Evolutionary conservation across 2,329 filamentous ascomycete species (phyloP).

Genomic region (Ilyonectria mors-panacis): DNA sequence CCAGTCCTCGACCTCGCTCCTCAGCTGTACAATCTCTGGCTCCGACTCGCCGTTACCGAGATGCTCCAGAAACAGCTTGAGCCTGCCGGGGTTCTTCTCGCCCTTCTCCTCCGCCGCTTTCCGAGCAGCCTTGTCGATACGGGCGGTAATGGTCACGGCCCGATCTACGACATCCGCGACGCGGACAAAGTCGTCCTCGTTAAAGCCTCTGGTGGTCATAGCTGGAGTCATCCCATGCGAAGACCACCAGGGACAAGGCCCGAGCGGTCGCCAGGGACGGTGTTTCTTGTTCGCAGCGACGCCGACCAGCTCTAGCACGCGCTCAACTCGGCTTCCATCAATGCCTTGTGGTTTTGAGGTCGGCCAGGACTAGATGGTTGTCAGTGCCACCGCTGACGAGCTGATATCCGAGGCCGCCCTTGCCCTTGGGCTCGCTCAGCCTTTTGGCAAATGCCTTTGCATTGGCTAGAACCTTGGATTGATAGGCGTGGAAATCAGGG

Average conservation of each 20-base stretch:
- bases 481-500: slow-evolving; percentile 92
- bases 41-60: slow-evolving; percentile 78
- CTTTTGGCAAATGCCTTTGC: slow-evolving; percentile 86
- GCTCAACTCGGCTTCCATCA: slow-evolving; percentile 91
- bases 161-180: slow-evolving; percentile 90
- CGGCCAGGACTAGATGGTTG: slow-evolving; percentile 94
- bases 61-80: slow-evolving; percentile 78
- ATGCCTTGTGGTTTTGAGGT: slow-evolving; percentile 92
- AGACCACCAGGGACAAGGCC: slow-evolving; percentile 94
- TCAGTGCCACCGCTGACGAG: slow-evolving; percentile 96
- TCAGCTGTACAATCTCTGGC: slow-evolving; percentile 79
- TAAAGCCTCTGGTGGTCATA: slow-evolving; percentile 97
- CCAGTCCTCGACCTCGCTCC: slow-evolving; percentile 84
- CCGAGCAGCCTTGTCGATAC: slow-evolving; percentile 80
- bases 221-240: slow-evolving; percentile 94
- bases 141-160: slow-evolving; percentile 83
- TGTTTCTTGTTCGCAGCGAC: slow-evolving; percentile 99
- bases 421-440: slow-evolving; percentile 77
- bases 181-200: slow-evolving; percentile 87
- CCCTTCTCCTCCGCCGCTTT: slow-evolving; percentile 77
- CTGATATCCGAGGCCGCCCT: slow-evolving; percentile 85
- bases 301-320: slow-evolving; percentile 90
- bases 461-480: slow-evolving; percentile 90
- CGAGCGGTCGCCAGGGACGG: slow-evolving; percentile 94
- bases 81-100: slow-evolving; percentile 75